Percentiles rank a stretch among this genome's conserved stretches.
Evolutionary conservation across 805 yeast genomes (phyloP).

Genomic region (Yarrowia yakushimensis): DNA sequence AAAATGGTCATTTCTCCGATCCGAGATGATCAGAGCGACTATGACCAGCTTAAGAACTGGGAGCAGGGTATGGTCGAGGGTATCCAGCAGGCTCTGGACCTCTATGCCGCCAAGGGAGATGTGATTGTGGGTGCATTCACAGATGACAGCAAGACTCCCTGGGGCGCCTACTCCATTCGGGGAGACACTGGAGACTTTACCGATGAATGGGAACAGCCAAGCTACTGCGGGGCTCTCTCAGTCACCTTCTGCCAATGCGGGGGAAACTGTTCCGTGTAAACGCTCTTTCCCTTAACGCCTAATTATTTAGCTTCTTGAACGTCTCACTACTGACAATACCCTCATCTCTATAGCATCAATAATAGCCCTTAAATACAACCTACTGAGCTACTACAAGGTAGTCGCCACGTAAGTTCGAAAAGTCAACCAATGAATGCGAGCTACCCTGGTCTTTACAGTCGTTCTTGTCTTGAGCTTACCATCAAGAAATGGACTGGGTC

Average conservation of each 20-base stretch:
- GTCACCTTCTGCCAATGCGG: conserved; percentile 9
- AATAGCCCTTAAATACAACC: neutral
- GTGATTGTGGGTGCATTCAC: conserved; percentile 4
- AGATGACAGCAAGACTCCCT: conserved; percentile 2
- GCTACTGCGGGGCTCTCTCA: neutral
- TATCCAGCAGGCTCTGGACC: conserved; percentile 14
- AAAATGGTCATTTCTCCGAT: conserved; percentile 8
- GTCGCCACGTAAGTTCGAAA: neutral
- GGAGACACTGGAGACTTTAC: conserved; percentile 2
- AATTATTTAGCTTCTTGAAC: neutral
- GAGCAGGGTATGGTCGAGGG: neutral
- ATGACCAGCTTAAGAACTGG: conserved; percentile 6
- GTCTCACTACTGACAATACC: neutral
- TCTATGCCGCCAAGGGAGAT: conserved; percentile 11
- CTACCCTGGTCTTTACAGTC: neutral
- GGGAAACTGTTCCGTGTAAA: neutral
- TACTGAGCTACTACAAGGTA: too few relatives aligned
- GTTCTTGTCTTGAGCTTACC: neutral
- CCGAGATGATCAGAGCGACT: neutral
- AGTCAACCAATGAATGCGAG: neutral
- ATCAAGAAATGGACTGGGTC: neutral
- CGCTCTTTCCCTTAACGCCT: neutral
- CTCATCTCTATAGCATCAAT: neutral
- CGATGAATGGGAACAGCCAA: conserved; percentile 14
- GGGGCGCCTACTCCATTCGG: conserved; percentile 8